Base-by-base conservation (phyloP, 306 rosid species). In the Dalbergia cultrata region DNA sequence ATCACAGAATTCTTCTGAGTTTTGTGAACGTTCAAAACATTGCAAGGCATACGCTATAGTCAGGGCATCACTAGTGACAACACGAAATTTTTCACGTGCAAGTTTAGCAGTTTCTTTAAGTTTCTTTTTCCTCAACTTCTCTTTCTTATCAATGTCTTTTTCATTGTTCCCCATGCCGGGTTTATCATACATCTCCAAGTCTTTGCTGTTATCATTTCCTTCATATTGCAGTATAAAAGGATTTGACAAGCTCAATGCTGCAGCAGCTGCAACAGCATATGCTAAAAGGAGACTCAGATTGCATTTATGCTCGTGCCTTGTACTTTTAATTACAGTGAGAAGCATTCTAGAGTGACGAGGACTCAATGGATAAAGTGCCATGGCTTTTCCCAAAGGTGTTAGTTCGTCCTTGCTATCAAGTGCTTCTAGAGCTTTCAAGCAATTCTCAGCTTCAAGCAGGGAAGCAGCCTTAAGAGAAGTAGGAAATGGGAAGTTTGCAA, bases 281-380 rank as follows among this genome's bases (percentile, higher is more conserved):
- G 97, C 95, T 74, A 95, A 74, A 61, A 95, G 85, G 57, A 95
- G 74, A 84, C 87, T 84, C 60, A 87, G 87, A 45, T 84, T 80
- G 52, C 87, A 85, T 57, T 85, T 80, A 75, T 81, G 85, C 86
- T 49, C 70, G 39, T 61, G 87, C 75, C 85, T 86, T 88, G 90
- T 85, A 63, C 79, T 81, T 83, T 84, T 89, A 74, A 93, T 85
- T 61, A 93, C 86, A 1, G 95, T 91, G 73, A 95, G 94, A 49
- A 91, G 88, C 97, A 95, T 95, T 89, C 93, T 90, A 5, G 99
- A 91, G 89, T 90, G 99, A 77, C 98, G 97, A 58, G 99, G 99
- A 87, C 97, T 93, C 95, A 91, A 85, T 66, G 99, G 99, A 81
- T 79, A 95, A 44, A 72, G 84, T 49, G 97, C 94, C 99, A 93